Evolutionary conservation across 2,329 filamentous ascomycete genomes (phyloP).

Genomic region (Coniochaeta sp.): DNA sequence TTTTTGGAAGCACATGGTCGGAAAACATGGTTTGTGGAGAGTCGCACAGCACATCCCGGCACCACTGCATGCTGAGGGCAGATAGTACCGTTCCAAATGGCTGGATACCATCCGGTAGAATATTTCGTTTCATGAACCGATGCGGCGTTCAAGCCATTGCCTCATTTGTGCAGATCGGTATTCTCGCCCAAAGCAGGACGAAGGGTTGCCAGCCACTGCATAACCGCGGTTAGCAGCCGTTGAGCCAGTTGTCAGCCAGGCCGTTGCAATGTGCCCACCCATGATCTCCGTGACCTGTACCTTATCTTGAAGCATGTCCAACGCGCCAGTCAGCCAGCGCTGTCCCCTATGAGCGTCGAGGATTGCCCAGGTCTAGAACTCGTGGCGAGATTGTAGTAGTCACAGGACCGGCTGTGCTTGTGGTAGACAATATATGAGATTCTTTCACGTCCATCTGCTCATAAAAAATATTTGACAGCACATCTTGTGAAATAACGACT

Average conservation of each 20-base stretch:
- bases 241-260: neutral
- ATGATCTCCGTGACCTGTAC: neutral
- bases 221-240: neutral
- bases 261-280: neutral
- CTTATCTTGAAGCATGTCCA: neutral
- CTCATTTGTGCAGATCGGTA: neutral
- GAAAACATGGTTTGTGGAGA: neutral
- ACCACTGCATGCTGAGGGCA: neutral
- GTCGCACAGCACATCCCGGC: neutral
- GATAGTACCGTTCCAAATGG: neutral
- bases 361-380: too few relatives aligned
- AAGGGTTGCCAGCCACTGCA: neutral
- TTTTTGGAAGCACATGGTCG: neutral
- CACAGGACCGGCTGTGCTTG: too few relatives aligned
- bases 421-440: too few relatives aligned
- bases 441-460: neutral
- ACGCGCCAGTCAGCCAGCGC: too few relatives aligned
- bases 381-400: too few relatives aligned
- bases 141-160: neutral
- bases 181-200: neutral
- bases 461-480: neutral
- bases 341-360: too few relatives aligned
- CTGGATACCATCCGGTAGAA: neutral
- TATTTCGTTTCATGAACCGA: constrained; percentile 7
- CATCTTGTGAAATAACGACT: neutral